These are phyloP conservation scores for Monosporascus sp. DNA, from an alignment of 2,329 filamentous ascomycete genomes.

Conservation along the genomic window DNA sequence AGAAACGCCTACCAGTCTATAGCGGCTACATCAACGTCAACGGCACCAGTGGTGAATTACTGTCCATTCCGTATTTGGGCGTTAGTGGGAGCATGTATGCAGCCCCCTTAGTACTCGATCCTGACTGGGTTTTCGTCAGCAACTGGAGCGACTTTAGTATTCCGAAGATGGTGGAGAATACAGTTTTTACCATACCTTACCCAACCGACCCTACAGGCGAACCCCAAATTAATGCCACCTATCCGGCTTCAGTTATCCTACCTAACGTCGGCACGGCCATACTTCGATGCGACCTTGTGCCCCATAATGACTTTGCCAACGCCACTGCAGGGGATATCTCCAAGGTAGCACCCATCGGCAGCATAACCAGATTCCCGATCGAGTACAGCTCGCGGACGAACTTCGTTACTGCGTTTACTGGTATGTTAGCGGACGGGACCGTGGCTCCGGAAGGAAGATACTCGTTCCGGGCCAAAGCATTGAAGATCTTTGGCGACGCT, in stretches of 20 bases:
- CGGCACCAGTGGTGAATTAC: slow-evolving; percentile 29
- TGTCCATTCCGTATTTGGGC: slow-evolving; percentile 36
- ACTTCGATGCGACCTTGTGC: slow-evolving; percentile 17
- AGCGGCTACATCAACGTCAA: slow-evolving; percentile 38
- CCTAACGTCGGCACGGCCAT: slow-evolving; percentile 13
- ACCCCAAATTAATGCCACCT: not conserved
- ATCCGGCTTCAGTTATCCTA: slow-evolving; percentile 3
- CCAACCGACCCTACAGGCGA: not conserved
- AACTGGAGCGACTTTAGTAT: slow-evolving; percentile 4
- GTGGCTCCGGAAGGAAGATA: slow-evolving; percentile 20
- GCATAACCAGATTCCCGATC: slow-evolving; percentile 10
- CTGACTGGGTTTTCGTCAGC: not conserved
- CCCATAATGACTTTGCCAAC: slow-evolving; percentile 5
- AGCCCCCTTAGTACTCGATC: slow-evolving; percentile 7
- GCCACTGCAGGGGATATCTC: not conserved
- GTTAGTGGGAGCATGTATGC: slow-evolving; percentile 24
- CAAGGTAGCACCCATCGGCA: not conserved
- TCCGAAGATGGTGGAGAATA: slow-evolving; percentile 11
- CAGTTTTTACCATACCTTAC: slow-evolving; percentile 16
- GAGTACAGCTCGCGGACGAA: slow-evolving; percentile 4
- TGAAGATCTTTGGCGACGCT: slow-evolving; percentile 22
- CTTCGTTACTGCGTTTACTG: slow-evolving; percentile 12
- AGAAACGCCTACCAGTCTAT: slow-evolving; percentile 33
- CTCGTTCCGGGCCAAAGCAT: slow-evolving; percentile 14
- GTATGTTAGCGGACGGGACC: slow-evolving; percentile 15